Evolutionary conservation across 192 early-diverging fungal species (phyloP), one percentile per base, ranked within the genome.

Genomic region (Phycomyces blakesleeanus): DNA sequence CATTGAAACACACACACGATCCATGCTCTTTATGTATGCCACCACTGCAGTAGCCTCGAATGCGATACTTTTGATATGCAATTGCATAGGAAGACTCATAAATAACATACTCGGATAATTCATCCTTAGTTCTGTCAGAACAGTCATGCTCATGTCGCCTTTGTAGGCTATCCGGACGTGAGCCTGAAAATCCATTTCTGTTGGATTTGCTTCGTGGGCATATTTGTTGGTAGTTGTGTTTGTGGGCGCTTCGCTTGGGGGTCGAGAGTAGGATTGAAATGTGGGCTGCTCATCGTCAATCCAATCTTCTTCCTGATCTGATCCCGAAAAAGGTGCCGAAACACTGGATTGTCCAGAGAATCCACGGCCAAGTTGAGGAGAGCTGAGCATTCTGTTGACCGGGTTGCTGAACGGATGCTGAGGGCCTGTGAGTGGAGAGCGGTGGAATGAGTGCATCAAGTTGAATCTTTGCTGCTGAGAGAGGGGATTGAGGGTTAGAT

Each of bases 71-170:
- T 83, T 89, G 12, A 93, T 82, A 16, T 76, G 73, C 29, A 93
- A 60, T 10, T 82, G 80, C 18, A 93, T 86, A 0, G 91, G 91
- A 14, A 93, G 59, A 14, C 82, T 84, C 76, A 87, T 78, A 69
- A 93, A 91, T 55, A 84, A 81, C 58, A 83, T 67, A 8, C 85
- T 85, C 9, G 89, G 87, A 69, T 93, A 89, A 68, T 91, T 89
- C 66, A 93, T 83, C 18, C 83, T 74, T 22, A 93, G 57, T 64
- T 87, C 85, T 0, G 88, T 91, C 15, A 76, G 52, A 1, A 93
- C 63, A 14, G 84, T 81, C 70, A 90, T 80, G 4, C 77, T 75
- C 86, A 93, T 88, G 59, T 89, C 79, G 20, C 91, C 90, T 41
- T 82, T 78, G 59, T 93, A 93, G n/a, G 77, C 61, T 0, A 91